phyloP scores from a whole-genome alignment of 148 eudicot genomes.

The Cornus controversa region DNA sequence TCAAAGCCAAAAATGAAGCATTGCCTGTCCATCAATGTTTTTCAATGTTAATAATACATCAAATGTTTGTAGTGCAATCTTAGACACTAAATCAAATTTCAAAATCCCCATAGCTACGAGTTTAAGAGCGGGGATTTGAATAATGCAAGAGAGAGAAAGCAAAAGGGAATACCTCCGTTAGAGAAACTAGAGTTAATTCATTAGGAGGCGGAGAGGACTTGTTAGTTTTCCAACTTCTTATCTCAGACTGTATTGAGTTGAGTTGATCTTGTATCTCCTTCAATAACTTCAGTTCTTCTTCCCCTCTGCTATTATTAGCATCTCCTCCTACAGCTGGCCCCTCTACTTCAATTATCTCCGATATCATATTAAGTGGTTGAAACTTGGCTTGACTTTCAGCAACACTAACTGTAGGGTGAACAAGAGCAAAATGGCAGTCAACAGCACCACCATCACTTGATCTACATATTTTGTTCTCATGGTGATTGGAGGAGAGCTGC shows the following conservation, averaged over 20 bases:
- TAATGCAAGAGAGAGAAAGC: background rate
- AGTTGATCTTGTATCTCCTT: conserved; percentile 67
- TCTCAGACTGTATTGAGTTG: conserved; percentile 55
- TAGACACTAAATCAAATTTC: background rate
- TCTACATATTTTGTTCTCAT: conserved; percentile 13
- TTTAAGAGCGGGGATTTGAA: background rate
- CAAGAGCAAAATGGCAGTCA: conserved; percentile 29
- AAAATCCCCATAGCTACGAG: background rate
- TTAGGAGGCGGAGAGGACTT: conserved; percentile 27
- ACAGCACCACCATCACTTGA: conserved; percentile 21
- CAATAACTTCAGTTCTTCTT: conserved; percentile 53
- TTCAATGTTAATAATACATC: too few relatives aligned
- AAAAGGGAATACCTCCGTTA: conserved; percentile 56
- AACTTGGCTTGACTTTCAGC: conserved; percentile 32
- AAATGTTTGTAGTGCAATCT: background rate
- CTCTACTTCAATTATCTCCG: conserved; percentile 62
- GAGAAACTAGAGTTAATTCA: conserved; percentile 35
- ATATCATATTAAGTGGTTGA: conserved; percentile 40
- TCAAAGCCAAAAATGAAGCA: conserved; percentile 71
- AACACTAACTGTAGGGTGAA: conserved; percentile 34
- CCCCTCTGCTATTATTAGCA: conserved; percentile 21
- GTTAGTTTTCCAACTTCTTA: conserved; percentile 39
- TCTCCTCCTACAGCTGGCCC: conserved; percentile 30
- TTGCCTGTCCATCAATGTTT: conserved; percentile 53
- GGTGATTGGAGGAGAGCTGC: conserved; percentile 9